Evolutionary conservation across 768 basidiomycete genomes (phyloP), one percentile per base, ranked within the genome.

Genomic region (Sutorius australiensis): DNA sequence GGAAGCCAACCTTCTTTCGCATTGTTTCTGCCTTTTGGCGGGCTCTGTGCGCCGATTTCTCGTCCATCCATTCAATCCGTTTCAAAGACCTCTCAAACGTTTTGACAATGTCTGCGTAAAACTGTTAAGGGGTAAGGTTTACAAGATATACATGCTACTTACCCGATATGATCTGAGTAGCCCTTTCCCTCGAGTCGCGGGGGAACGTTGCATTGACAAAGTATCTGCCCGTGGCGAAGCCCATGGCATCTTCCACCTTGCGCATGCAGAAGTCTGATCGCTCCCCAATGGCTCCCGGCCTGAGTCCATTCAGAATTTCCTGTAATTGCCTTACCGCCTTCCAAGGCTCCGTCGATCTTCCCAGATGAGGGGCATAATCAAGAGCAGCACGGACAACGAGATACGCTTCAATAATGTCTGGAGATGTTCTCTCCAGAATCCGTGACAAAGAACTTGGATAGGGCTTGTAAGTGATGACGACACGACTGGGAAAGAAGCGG

Each of bases 1-100:
- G 95, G 72, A 86, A 98, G 52, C 97, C 97, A 56, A 99, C 89
- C 77, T 98, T 95, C 68, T 92, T 80, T 28, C 85, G 82, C 48
- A 57, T 57, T 34, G 28, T 37, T 46, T 63, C 53, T 27, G 86
- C 91, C 79, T 98, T 98, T 63, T 86, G 81, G 13, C 85, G 83
- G 5, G 97, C 97, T 51, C 85, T 91, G 37, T 75, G 73, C 11
- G 90, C 85, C 3, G 92, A 92, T 58, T 82, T 71, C 43, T 84
- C 70, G 65, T 98, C 97, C 88, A 99, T 92, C 97, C 97, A 99
- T 17, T 84, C 79, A 46, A 97, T 78, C 48, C 80, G 66, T 5
- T 77, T 69, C 17, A 99, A 74, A 5, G 91, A 90, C 16, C 71
- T 71, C 65, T 93, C 86, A 77, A 98, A 98, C 0, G 93, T 78